Evolutionary conservation across 1,284 basidiomycete species (phyloP), one percentile per base, ranked within the genome.

Genomic region (Sanghuangporus sanghuang): DNA sequence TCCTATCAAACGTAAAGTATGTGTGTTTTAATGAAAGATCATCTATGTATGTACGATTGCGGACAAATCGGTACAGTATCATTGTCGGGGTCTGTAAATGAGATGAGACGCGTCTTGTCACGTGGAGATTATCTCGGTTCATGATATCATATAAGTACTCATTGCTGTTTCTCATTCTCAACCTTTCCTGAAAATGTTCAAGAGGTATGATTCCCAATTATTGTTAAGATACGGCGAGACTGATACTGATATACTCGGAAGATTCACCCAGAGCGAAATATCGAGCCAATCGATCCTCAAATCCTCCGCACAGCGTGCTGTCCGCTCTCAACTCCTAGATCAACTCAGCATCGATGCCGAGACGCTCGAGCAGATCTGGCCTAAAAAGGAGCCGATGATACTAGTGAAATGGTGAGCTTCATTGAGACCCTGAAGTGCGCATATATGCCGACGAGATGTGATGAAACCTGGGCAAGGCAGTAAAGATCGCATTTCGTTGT

Each of bases 351-450:
- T 93, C 66, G 86, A 86, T 68, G 83, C 83, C 55, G 92, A 91
- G 67, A 85, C 86, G 1, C 79, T 99, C 23, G 97, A 99, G 73
- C 84, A 85, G 70, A 86, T 99, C 63, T 98, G 97, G 97, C 95
- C 96, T 12, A 99, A 99, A 89, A 99, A 99, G 82, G 96, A 98
- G 78, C 81, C 89, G 1, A 80, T 98, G 54, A 90, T 92, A 7
- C 87, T 92, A 69, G 92, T 96, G 66, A 99, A 98, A 82, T 98
- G 95, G 96, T 97, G 71, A 73, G 38, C 23, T 59, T 52, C 62
- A 2, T n/a, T 18, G 44, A 1, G 44, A 46, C 5, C 2, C 21
- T 46, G 44, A 42, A 6, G 21, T 6, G 44, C 21, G n/a, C 11
- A 46, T 14, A 7, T 55, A 40, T 57, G 35, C 42, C 46, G 11